Evolutionary conservation across 1,284 basidiomycete genomes (phyloP).

Genomic region (Fomes fomentarius): DNA sequence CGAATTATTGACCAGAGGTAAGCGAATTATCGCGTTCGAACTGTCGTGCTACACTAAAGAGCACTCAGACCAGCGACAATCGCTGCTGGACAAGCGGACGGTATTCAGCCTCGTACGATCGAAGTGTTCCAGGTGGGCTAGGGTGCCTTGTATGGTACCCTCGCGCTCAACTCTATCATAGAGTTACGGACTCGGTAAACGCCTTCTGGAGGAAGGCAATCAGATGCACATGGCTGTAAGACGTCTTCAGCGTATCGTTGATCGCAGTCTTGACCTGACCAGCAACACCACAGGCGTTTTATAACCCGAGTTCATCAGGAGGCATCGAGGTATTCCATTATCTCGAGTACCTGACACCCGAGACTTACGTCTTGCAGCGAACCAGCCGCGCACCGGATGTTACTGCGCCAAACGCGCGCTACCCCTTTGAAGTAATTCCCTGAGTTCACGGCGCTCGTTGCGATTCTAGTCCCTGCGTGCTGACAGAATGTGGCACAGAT

Average conservation of each 20-base stretch:
- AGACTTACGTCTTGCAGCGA: slow-evolving; percentile 44
- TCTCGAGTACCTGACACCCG: neutral
- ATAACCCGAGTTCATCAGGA: slow-evolving; percentile 62
- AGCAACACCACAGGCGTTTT: slow-evolving; percentile 59
- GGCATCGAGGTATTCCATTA: slow-evolving; percentile 56
- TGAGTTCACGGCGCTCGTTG: neutral
- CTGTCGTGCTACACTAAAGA: neutral
- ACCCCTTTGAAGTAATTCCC: slow-evolving; percentile 61
- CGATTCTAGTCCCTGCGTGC: neutral
- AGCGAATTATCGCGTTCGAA: slow-evolving; percentile 8
- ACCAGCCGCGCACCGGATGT: slow-evolving; percentile 63
- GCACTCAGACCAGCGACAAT: slow-evolving; percentile 4
- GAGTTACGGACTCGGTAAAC: slow-evolving; percentile 76
- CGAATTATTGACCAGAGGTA: slow-evolving; percentile 70
- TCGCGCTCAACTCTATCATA: slow-evolving; percentile 30
- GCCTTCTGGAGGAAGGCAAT: slow-evolving; percentile 63
- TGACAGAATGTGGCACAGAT: slow-evolving; percentile 42
- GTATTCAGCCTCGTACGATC: slow-evolving; percentile 77
- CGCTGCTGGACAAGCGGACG: slow-evolving; percentile 74
- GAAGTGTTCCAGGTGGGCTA: slow-evolving; percentile 71
- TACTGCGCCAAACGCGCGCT: slow-evolving; percentile 54
- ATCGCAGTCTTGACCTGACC: too few species aligned
- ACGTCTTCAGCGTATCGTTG: too few species aligned
- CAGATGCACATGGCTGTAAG: slow-evolving; percentile 70
- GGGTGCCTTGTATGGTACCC: neutral